These are phyloP conservation scores for Lecanicillium sp. DNA, from an alignment of 2,329 filamentous ascomycete genomes.

Conservation along the genomic window DNA sequence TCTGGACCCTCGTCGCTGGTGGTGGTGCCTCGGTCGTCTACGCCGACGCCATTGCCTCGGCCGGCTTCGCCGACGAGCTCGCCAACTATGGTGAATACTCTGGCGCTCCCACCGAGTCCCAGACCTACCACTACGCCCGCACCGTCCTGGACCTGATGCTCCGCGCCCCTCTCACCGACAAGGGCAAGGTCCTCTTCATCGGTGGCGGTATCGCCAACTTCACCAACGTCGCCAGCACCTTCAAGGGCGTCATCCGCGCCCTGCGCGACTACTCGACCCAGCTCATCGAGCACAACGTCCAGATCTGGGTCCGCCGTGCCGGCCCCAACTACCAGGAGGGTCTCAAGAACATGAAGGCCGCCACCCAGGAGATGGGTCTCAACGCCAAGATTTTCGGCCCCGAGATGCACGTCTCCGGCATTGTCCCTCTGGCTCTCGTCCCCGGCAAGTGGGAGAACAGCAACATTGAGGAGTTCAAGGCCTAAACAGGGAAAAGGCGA, in stretches of 20 bases:
- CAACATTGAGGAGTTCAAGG: constrained; percentile 54
- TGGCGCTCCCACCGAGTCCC: constrained; percentile 94
- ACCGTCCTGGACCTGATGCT: constrained; percentile 98
- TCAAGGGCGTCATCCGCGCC: constrained; percentile 98
- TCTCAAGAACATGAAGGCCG: constrained; percentile 98
- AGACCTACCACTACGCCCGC: constrained; percentile 98
- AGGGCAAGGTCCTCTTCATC: constrained; percentile 99
- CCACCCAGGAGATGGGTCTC: constrained; percentile 86
- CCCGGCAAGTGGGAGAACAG: constrained; percentile 57
- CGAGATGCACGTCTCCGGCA: constrained; percentile 96
- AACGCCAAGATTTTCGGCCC: constrained; percentile 56
- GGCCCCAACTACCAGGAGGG: constrained; percentile 99
- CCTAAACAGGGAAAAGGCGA: constrained; percentile 26
- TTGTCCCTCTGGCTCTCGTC: constrained; percentile 82
- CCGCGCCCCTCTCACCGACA: constrained; percentile 71
- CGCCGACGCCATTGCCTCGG: constrained; percentile 94
- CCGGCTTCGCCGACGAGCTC: constrained; percentile 89
- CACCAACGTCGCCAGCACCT: constrained; percentile 98
- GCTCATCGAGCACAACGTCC: constrained; percentile 91
- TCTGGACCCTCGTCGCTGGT: constrained; percentile 98
- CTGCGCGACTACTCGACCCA: constrained; percentile 81
- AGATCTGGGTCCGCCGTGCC: constrained; percentile 89
- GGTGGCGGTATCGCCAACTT: constrained; percentile 99
- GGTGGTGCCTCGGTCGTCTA: constrained; percentile 99
- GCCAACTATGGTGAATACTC: constrained; percentile 99